These are phyloP conservation scores for Xylariaceae sp. DNA, from an alignment of 2,329 filamentous ascomycete genomes.

Conservation along the genomic window DNA sequence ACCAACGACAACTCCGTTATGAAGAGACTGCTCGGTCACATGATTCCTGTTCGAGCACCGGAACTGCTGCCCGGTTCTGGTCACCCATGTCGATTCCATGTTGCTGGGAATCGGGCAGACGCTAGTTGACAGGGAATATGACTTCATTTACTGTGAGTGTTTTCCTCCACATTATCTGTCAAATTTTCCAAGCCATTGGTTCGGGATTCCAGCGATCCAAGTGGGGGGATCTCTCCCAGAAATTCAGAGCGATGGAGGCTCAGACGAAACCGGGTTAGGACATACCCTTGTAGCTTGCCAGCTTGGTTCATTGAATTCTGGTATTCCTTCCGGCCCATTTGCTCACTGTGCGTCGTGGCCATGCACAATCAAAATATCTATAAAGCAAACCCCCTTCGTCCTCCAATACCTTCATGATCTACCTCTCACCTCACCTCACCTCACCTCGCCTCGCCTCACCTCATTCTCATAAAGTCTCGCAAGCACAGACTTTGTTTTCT, in stretches of 20 bases:
- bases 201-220: constrained; percentile 14
- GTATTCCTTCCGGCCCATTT: background rate
- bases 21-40: background rate
- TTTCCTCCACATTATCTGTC: constrained; percentile 21
- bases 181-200: constrained; percentile 21
- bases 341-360: constrained; percentile 17
- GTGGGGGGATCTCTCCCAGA: constrained; percentile 22
- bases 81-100: background rate
- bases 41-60: background rate
- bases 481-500: constrained; percentile 18
- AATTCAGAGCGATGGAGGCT: constrained; percentile 10
- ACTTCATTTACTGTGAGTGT: constrained; percentile 15
- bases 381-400: constrained; percentile 18
- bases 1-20: background rate
- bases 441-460: constrained; percentile 2
- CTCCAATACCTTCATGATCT: constrained; percentile 1
- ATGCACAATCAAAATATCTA: constrained; percentile 9
- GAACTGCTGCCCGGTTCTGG: background rate
- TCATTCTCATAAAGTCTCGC: constrained; percentile 3
- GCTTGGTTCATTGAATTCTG: constrained; percentile 6
- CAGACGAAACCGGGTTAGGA: constrained; percentile 15
- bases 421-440: constrained; percentile 9
- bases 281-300: constrained; percentile 17
- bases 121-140: constrained; percentile 5
- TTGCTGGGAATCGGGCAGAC: background rate